A percentile compares a stretch with the other conserved stretches of the same genome.
Evolutionary conservation across 768 basidiomycete species (phyloP).

Genomic region (Rhodotorula diobovata): DNA sequence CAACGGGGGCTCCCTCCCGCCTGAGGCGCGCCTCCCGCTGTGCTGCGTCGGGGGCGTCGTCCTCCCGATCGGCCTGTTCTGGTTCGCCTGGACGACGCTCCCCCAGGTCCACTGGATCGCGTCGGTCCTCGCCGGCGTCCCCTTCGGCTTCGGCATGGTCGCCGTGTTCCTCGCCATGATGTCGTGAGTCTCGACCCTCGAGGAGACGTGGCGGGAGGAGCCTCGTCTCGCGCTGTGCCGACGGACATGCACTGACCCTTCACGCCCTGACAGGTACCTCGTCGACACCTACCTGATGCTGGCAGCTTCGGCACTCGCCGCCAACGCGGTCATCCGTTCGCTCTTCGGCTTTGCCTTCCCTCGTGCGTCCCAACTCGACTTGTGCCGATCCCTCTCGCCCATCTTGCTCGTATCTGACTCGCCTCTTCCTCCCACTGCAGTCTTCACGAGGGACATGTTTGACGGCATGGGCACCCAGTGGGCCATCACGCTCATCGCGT

Average conservation of each 20-base stretch:
- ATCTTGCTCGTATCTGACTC: not conserved
- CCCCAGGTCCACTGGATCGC: constrained; percentile 59
- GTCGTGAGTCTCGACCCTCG: no score
- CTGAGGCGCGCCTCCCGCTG: constrained; percentile 50
- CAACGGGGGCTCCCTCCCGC: constrained; percentile 46
- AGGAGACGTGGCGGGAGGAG: no score
- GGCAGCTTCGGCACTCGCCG: constrained; percentile 43
- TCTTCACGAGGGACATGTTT: constrained; percentile 40
- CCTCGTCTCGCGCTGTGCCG: no score
- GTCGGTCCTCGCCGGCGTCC: constrained; percentile 60
- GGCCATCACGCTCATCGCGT: constrained; percentile 40
- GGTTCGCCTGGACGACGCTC: constrained; percentile 38
- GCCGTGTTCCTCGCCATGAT: constrained; percentile 52
- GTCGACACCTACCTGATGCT: constrained; percentile 39
- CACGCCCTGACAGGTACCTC: constrained; percentile 4
- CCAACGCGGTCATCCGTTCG: constrained; percentile 45
- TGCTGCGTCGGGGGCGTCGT: constrained; percentile 48
- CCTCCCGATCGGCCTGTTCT: constrained; percentile 45
- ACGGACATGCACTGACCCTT: no score
- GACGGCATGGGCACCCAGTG: constrained; percentile 40
- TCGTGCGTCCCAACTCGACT: no score
- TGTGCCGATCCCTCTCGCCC: no score
- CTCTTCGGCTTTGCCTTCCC: constrained; percentile 18
- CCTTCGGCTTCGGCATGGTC: constrained; percentile 64
- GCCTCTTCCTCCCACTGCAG: not conserved